Evolutionary conservation across 352 stramenopile genomes (phyloP).

Genomic region (Pythium pyrilobum): DNA sequence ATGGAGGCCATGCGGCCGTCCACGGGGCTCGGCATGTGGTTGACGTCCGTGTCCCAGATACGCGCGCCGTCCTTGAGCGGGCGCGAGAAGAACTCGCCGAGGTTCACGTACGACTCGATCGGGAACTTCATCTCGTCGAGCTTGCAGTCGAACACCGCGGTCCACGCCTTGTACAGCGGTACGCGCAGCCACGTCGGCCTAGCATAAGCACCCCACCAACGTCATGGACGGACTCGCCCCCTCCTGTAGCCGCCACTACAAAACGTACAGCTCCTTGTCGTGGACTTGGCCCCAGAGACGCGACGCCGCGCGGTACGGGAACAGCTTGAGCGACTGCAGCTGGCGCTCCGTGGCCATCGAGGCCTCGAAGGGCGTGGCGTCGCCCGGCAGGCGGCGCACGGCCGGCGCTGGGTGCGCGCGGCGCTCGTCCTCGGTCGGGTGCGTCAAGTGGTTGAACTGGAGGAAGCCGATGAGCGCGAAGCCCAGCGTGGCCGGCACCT

Average conservation of each 20-base stretch:
- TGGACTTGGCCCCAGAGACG: constrained; percentile 73
- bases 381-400: constrained; percentile 36
- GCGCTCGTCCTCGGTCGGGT: constrained; percentile 20
- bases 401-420: constrained; percentile 34
- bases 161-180: constrained; percentile 83
- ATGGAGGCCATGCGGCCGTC: constrained; percentile 65
- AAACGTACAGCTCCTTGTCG: constrained; percentile 72
- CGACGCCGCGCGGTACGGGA: constrained; percentile 73
- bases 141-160: constrained; percentile 71
- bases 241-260: too few relatives aligned
- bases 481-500: constrained; percentile 54
- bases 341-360: constrained; percentile 64
- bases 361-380: constrained; percentile 12
- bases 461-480: constrained; percentile 69
- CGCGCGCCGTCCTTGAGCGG: constrained; percentile 65
- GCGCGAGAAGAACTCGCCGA: constrained; percentile 82
- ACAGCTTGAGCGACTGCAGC: constrained; percentile 67
- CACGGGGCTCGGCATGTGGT: constrained; percentile 46
- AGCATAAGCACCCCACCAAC: background rate
- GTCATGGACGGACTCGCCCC: too few relatives aligned
- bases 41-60: constrained; percentile 29
- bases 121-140: constrained; percentile 83
- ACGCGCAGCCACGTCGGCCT: constrained; percentile 63
- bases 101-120: constrained; percentile 64
- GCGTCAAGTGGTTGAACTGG: constrained; percentile 59